phyloP scores from a whole-genome alignment of 2,329 filamentous ascomycete genomes.

The Huntiella decipiens region DNA sequence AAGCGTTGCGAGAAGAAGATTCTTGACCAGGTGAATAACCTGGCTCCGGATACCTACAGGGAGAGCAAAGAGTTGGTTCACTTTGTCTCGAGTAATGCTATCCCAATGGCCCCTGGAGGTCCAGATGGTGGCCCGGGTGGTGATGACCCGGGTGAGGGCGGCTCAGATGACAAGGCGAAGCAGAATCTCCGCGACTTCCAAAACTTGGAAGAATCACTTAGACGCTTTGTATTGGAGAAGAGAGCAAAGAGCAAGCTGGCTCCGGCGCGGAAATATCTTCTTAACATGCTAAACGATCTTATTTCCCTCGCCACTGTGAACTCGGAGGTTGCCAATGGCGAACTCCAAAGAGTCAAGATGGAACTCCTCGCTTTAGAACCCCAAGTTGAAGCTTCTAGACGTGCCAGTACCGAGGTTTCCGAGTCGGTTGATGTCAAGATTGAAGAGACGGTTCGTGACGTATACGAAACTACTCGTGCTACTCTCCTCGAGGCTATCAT shows the following conservation, averaged over 20 bases:
- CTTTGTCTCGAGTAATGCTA: slow-evolving; percentile 92
- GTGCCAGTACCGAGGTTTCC: slow-evolving; percentile 58
- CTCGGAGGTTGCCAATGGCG: slow-evolving; percentile 64
- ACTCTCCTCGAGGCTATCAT: slow-evolving; percentile 58
- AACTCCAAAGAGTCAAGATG: slow-evolving; percentile 63
- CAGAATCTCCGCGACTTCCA: slow-evolving; percentile 84
- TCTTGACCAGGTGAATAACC: slow-evolving; percentile 63
- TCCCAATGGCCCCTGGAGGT: slow-evolving; percentile 49
- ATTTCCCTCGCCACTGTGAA: slow-evolving; percentile 71
- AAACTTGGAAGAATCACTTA: slow-evolving; percentile 68
- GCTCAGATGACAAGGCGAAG: slow-evolving; percentile 44
- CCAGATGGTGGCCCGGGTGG: slow-evolving; percentile 37
- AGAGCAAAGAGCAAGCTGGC: slow-evolving; percentile 86
- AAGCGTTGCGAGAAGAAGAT: slow-evolving; percentile 82
- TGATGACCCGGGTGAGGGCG: slow-evolving; percentile 25
- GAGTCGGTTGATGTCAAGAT: slow-evolving; percentile 68
- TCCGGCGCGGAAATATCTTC: slow-evolving; percentile 82
- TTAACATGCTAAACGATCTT: slow-evolving; percentile 83
- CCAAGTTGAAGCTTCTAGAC: slow-evolving; percentile 64
- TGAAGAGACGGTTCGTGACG: slow-evolving; percentile 65
- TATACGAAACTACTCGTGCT: slow-evolving; percentile 67
- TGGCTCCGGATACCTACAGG: slow-evolving; percentile 89
- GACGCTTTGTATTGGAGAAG: slow-evolving; percentile 90
- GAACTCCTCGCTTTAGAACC: slow-evolving; percentile 74
- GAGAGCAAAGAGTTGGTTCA: slow-evolving; percentile 86